Conservation (phyloP, 1,139 yeast species). For the Suhomyces atakaporum region DNA sequence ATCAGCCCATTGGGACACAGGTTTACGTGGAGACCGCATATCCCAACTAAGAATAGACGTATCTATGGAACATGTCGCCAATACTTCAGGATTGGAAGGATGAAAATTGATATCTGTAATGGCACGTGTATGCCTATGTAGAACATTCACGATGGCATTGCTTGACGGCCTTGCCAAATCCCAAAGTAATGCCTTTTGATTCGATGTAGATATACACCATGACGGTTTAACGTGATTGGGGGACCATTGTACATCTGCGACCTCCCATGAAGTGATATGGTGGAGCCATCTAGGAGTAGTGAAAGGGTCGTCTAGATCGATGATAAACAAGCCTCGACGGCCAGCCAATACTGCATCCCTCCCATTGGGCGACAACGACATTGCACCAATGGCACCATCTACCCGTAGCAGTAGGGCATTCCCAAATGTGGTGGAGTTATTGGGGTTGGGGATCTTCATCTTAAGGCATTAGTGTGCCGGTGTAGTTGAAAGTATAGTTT, state of each 20-base stretch:
- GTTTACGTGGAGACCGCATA: conserved; percentile 70
- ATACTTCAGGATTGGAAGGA: conserved; percentile 80
- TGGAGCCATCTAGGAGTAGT: conserved; percentile 93
- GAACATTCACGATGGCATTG: conserved; percentile 79
- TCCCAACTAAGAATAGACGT: conserved; percentile 91
- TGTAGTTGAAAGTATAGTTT: no score
- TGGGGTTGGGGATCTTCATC: conserved; percentile 12
- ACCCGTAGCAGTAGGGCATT: conserved; percentile 79
- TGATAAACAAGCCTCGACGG: conserved; percentile 79
- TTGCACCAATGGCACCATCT: conserved; percentile 92
- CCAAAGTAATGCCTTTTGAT: conserved; percentile 95
- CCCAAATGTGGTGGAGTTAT: conserved; percentile 64
- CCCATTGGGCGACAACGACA: conserved; percentile 90
- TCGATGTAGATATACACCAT: conserved; percentile 93
- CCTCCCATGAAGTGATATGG: conserved; percentile 96
- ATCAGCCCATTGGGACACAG: conserved; percentile 80
- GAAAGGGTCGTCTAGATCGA: conserved; percentile 95
- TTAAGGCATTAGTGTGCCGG: background rate
- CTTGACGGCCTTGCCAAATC: conserved; percentile 75
- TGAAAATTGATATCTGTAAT: conserved; percentile 95
- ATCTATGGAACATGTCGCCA: conserved; percentile 93
- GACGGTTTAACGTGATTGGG: conserved; percentile 82
- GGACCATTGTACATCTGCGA: conserved; percentile 98
- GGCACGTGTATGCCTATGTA: conserved; percentile 90
- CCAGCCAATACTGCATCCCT: conserved; percentile 94